Base-by-base conservation (phyloP, 805 yeast genomes). In the Alloascoidea africana region DNA sequence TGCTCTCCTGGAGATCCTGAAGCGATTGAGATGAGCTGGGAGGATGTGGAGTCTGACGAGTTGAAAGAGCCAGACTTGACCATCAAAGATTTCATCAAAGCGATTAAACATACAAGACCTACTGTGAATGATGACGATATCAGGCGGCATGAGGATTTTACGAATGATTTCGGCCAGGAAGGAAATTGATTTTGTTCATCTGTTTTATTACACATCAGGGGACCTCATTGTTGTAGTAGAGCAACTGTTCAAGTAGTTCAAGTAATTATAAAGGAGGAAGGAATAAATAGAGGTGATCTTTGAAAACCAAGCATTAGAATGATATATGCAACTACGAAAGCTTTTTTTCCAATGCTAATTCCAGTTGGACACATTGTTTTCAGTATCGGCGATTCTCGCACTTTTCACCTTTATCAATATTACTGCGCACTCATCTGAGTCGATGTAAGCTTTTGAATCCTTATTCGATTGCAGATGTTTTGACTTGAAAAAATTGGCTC, bases 1-100 rank as follows among this genome's bases (percentile, higher is more conserved):
- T 91, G 98, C 53, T 86, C 96, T 0, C 99, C 99, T 0, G 99
- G 99, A n/a, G 96, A 83, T 45, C 53, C 56, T 2, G 83, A 70
- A 14, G 96, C 97, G 0, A 56, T 60, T 32, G 99, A 91, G 54
- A 79, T 82, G 84, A 76, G 74, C 52, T 91, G 98, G 98, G 74
- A 82, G 70, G 89, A 85, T 43, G 72, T 91, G 30, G 91, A 72
- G 39, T 80, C 93, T 11, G 89, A 89, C 48, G 91, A 91, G 56
- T 65, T 91, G 38, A 71, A 72, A 50, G 96, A 91, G 52, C 99
- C 99, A 1, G 84, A 75, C 5, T 67, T 91, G 46, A 80, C 89
- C 1, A 68, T 91, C 38, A 87, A 85, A 52, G 99, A 91, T 59
- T 91, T 91, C 61, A 70, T 89, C 44, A 86, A 87, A 58, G 94